These are phyloP conservation scores for Phytopythium mirpurense DNA, from an alignment of 352 stramenopile species.

Conservation along the genomic window DNA sequence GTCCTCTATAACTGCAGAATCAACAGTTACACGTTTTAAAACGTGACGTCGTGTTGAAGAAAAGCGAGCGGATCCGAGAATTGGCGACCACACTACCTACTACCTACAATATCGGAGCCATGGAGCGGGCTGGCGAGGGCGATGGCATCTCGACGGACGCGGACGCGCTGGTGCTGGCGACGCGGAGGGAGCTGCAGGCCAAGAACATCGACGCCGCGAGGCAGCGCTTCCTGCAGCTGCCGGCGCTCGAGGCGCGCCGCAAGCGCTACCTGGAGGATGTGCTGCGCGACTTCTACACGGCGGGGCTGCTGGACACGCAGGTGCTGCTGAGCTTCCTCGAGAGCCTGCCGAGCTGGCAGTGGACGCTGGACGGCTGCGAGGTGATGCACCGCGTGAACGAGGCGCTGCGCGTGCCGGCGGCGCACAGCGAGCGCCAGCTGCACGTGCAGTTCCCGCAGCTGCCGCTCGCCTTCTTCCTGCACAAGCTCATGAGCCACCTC, in stretches of 20 bases:
- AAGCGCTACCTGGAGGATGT: conserved; percentile 40
- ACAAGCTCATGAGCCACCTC: conserved; percentile 57
- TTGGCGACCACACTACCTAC: too few relatives aligned
- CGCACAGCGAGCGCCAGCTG: conserved; percentile 21
- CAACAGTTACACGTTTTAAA: too few relatives aligned
- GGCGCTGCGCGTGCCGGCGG: conserved; percentile 30
- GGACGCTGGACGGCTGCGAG: conserved; percentile 63
- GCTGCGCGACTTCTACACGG: conserved; percentile 62
- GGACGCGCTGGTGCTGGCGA: conserved; percentile 23
- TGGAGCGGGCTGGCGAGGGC: conserved; percentile 6
- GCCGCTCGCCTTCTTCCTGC: conserved; percentile 61
- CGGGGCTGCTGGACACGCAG: conserved; percentile 53
- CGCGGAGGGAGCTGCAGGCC: conserved; percentile 36
- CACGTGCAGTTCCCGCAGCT: conserved; percentile 50
- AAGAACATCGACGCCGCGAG: conserved; percentile 54
- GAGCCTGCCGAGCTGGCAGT: conserved; percentile 57
- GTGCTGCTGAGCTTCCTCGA: conserved; percentile 70
- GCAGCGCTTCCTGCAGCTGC: conserved; percentile 49
- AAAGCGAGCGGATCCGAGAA: not conserved
- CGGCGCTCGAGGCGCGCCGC: conserved; percentile 35
- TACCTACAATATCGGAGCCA: too few relatives aligned
- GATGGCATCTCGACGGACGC: conserved; percentile 11
- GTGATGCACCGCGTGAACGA: conserved; percentile 55
- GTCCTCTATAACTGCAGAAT: too few relatives aligned
- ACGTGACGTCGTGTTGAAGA: conserved; percentile 3